A percentile compares a stretch with the other conserved stretches of the same genome.
These are phyloP conservation scores for Platanus orientalis DNA, from an alignment of 164 flowering plant species.

Conservation along the genomic window DNA sequence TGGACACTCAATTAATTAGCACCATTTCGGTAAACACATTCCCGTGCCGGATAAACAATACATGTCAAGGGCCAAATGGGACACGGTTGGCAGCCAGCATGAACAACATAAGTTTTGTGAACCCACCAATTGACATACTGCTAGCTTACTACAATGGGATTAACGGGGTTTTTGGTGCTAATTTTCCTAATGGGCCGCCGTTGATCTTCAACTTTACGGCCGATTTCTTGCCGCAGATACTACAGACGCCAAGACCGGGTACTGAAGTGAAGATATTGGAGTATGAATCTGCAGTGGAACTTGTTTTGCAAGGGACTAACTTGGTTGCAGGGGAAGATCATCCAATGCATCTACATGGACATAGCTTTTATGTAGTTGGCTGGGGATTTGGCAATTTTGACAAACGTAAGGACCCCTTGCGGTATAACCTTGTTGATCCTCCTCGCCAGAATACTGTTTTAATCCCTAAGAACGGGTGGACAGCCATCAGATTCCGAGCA, in stretches of 20 bases:
- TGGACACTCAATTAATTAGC: slow-evolving; percentile 8
- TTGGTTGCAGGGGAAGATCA: slow-evolving; percentile 32
- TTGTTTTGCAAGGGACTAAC: slow-evolving; percentile 48
- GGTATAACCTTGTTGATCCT: slow-evolving; percentile 58
- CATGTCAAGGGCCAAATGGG: slow-evolving; percentile 35
- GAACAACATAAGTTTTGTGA: slow-evolving; percentile 48
- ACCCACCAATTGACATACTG: slow-evolving; percentile 34
- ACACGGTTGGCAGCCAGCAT: slow-evolving; percentile 37
- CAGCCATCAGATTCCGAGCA: slow-evolving; percentile 47
- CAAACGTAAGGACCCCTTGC: slow-evolving; percentile 31
- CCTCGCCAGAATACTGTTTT: slow-evolving; percentile 38
- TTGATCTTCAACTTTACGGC: slow-evolving; percentile 34
- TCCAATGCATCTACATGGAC: slow-evolving; percentile 64
- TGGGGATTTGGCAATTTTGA: slow-evolving; percentile 56
- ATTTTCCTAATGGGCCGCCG: slow-evolving; percentile 43
- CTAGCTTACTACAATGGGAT: slow-evolving; percentile 38
- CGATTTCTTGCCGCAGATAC: slow-evolving; percentile 16
- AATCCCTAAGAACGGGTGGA: slow-evolving; percentile 57
- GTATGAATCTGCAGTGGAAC: slow-evolving; percentile 35
- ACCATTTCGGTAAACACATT: slow-evolving; percentile 17
- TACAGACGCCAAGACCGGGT: slow-evolving; percentile 20
- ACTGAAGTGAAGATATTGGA: slow-evolving; percentile 36
- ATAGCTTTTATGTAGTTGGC: slow-evolving; percentile 58
- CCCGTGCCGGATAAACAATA: slow-evolving; percentile 6
- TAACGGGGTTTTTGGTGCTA: slow-evolving; percentile 25